Evolutionary conservation across 2,329 filamentous ascomycete genomes (phyloP), one percentile per base, ranked within the genome.

Genomic region (Pseudogymnoascus sp.): DNA sequence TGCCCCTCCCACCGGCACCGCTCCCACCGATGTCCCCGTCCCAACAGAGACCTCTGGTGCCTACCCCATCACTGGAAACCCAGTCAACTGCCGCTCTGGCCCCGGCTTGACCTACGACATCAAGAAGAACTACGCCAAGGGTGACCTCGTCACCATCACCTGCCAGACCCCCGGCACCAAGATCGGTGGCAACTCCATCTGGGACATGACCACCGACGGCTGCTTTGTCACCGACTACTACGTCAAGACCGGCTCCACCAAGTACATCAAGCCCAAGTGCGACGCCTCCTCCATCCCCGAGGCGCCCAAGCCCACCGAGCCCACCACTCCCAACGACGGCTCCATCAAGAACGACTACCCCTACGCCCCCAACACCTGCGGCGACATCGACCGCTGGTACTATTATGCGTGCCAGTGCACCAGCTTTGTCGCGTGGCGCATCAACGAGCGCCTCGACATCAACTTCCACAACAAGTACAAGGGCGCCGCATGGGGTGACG

Each of bases 161-260:
- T 62, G 61, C 60, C 61, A 62, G 18, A 62, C 61, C 12, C 20
- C 59, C 3, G 61, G 61, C 16, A 58, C 59, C 25, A 62, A 30
- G 2, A 25, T 69, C 57, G 62, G 60, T 9, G 66, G 64, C 5
- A 65, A 65, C 58, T 57, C 25, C 3, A 62, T 69, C 59, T 69
- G 68, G 68, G 67, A 68, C 60, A 64, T 68, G 58, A 69, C 67
- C 3, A 50, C 65, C 11, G 67, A 69, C 61, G 63, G 63, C 60
- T 69, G 68, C 64, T 69, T 66, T 22, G 66, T 69, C 16, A 60
- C 65, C 25, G 68, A 69, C 61, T 69, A 66, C 67, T 69, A 69
- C 38, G 66, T 69, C 16, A 67, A 67, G 59, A 69, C 68, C 25
- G 68, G 68, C 14, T 12, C 43, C 8, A 32, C 8, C 43, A 32